Evolutionary conservation across 2,329 filamentous ascomycete species (phyloP), one percentile per base, ranked within the genome.

Genomic region (Alternaria brassicae): DNA sequence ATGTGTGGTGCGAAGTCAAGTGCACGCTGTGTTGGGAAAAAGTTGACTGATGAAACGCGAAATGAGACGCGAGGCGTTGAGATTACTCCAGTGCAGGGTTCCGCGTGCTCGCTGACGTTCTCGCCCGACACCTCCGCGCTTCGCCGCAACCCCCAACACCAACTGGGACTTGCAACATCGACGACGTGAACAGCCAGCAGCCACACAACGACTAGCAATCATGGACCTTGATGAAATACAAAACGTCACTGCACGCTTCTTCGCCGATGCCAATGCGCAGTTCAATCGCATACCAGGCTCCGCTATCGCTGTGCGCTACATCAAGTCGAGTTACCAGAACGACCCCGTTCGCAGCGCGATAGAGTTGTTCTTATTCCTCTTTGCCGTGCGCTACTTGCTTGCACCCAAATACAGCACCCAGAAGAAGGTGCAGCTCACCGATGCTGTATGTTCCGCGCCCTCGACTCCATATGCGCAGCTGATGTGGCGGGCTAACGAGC

Each of bases 301-400:
- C 28, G 91, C 94, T 40, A 97, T 99, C 70, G 84, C 98, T 72
- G 87, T 96, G 69, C 91, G 95, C 63, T 99, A 99, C 80, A 93
- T 99, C 76, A 92, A 92, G 78, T 97, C 93, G 58, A 97, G 93
- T 77, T 98, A 99, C 82, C 95, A 99, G 81, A 91, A 99, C 76
- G 95, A 99, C 72, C 95, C 95, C 9, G 88, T 98, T 56, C 90
- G 96, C 53, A 96, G 92, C 52, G 92, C 92, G 37, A 92, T 99
- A 68, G 95, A 99, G 80, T 83, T 99, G 50, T 89, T 98, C 67
- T 85, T 99, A 60, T 91, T 99, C 69, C 87, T 99, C 54, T 99
- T 99, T 81, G 96, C 96, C 64, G 90, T 99, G 58, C 88, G 93
- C 64, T 99, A 99, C 78, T 84, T 99, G 54, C 84, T 98, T 62